Base-by-base conservation (phyloP, 371 early-diverging fungal species). In the Funneliformis caledonium region DNA sequence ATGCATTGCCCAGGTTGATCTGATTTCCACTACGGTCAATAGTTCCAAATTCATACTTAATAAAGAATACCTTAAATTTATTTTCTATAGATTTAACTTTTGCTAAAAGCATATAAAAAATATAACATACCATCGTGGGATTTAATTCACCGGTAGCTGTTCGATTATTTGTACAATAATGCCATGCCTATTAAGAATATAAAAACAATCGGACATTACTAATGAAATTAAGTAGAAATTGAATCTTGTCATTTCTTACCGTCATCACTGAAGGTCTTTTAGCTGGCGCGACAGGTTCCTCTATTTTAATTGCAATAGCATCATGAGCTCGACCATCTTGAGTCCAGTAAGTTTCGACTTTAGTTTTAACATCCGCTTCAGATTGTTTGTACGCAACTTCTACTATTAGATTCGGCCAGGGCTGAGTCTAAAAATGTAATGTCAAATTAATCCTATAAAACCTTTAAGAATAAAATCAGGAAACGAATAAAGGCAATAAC, bases 21-120 rank as follows among this genome's bases (percentile, higher is more conserved):
- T 1, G 62, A 76, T 61, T 61, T 33, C 45, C 45, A 1, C 19
- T 5, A 62, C 45, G 45, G 2, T 61, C 8, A 61, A 37, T 22
- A 31, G 76, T 43, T 6, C 62, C 43, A 50, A 76, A 76, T 68
- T 74, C 59, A n/a, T 74, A 74, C 37, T 74, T 33, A 48, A 74
- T 52, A 74, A 48, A 14, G 37, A 11, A 59, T 31, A 52, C 19
- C 33, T 31, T 31, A 0, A 64, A 64, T 64, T 64, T 12, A 8
- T 64, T 64, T 14, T 12, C 3, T 31, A 26, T 26, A 19, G 59
- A 45, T n/a, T 22, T 14, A 74, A 19, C 6, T 52, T 16, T 52
- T 14, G 14, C 56, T 52, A 22, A 11, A 64, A 64, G 52, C 11
- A 74, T 11, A 10, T 22, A 74, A 74, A 16, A n/a, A 74, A 50